These are phyloP conservation scores for Gossypium raimondii DNA, from an alignment of 345 rosid species.

Conservation along the genomic window DNA sequence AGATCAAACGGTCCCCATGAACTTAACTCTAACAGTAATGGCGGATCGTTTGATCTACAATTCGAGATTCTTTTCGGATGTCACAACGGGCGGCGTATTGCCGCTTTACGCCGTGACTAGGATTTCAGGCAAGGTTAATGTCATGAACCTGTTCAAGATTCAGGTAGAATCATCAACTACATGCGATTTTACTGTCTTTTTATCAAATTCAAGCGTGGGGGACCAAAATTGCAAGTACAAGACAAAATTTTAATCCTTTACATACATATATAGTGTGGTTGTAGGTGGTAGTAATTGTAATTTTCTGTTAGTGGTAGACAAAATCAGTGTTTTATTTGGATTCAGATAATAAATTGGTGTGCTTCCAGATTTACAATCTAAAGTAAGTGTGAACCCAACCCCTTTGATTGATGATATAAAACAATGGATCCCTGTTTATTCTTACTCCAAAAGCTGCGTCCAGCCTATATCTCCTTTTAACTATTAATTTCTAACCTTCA, in stretches of 20 bases:
- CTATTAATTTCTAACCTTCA: too few species aligned
- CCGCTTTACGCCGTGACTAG: constrained; percentile 40
- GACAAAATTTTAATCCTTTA: constrained; percentile 41
- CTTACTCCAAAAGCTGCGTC: too few species aligned
- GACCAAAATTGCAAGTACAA: constrained; percentile 54
- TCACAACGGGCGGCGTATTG: constrained; percentile 26
- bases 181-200: constrained; percentile 48
- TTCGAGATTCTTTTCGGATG: constrained; percentile 37
- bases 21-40: constrained; percentile 54
- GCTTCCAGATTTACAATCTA: neutral
- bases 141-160: constrained; percentile 43
- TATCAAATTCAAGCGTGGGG: constrained; percentile 39
- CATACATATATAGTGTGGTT: too few species aligned
- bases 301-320: too few species aligned
- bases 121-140: constrained; percentile 54
- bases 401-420: too few species aligned
- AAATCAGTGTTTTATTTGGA: too few species aligned
- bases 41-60: constrained; percentile 57
- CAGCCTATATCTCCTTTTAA: too few species aligned
- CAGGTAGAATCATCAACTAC: constrained; percentile 41
- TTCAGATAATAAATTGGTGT: too few species aligned
- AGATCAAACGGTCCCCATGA: constrained; percentile 39
- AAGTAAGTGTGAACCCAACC: too few species aligned
- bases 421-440: too few species aligned
- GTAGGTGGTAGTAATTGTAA: neutral